Conservation (phyloP, 2,329 filamentous ascomycete genomes). For the Paecilomyces niveus region DNA sequence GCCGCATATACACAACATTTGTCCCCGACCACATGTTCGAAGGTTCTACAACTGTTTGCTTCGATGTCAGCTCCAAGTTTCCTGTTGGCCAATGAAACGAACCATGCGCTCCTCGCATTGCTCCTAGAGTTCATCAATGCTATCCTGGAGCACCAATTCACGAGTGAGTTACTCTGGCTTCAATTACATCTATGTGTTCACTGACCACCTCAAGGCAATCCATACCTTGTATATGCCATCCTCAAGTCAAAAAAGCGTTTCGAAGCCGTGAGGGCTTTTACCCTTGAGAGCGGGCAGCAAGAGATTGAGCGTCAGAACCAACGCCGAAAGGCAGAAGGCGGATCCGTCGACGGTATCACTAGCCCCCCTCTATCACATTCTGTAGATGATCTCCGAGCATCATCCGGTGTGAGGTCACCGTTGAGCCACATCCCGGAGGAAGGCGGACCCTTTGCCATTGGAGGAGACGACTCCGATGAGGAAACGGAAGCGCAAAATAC, state of each 20-base stretch:
- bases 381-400: slow-evolving; percentile 31
- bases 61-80: slow-evolving; percentile 94
- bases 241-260: slow-evolving; percentile 75
- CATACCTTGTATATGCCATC: slow-evolving; percentile 71
- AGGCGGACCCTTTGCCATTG: slow-evolving; percentile 77
- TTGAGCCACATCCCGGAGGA: slow-evolving; percentile 69
- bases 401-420: slow-evolving; percentile 49
- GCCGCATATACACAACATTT: slow-evolving; percentile 75
- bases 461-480: slow-evolving; percentile 64
- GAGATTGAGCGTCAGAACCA: slow-evolving; percentile 78
- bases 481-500: slow-evolving; percentile 56
- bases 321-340: slow-evolving; percentile 55
- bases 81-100: slow-evolving; percentile 83
- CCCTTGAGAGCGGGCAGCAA: slow-evolving; percentile 82
- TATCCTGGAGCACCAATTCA: slow-evolving; percentile 82
- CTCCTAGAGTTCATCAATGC: slow-evolving; percentile 84
- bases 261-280: slow-evolving; percentile 78
- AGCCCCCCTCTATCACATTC: slow-evolving; percentile 31
- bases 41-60: slow-evolving; percentile 77
- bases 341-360: slow-evolving; percentile 27
- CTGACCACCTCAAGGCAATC: slow-evolving; percentile 55
- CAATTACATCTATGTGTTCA: not conserved
- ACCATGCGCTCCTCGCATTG: slow-evolving; percentile 72
- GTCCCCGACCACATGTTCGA: slow-evolving; percentile 66
- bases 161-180: slow-evolving; percentile 46